Percentiles rank a stretch among this genome's conserved stretches.
These are phyloP conservation scores for Venturia pyrina DNA, from an alignment of 2,329 filamentous ascomycete genomes.

Conservation along the genomic window DNA sequence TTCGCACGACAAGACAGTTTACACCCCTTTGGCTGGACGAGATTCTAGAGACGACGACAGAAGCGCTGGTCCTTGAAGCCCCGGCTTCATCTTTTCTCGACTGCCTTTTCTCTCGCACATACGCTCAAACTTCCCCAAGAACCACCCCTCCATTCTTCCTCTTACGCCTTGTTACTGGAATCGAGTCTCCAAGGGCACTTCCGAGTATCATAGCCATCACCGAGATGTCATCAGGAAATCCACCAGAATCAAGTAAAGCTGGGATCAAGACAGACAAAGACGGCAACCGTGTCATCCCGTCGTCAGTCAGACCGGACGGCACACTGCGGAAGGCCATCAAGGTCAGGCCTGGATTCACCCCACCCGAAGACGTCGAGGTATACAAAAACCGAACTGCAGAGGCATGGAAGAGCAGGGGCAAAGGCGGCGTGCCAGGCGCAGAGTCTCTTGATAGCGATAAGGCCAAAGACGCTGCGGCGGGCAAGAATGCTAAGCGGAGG, in stretches of 20 bases:
- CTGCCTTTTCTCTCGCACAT: neutral
- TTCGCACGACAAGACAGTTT: too few relatives aligned
- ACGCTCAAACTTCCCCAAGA: neutral
- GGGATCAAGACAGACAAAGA: conserved; percentile 60
- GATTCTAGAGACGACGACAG: neutral
- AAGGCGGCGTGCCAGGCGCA: conserved; percentile 64
- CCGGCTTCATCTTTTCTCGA: neutral
- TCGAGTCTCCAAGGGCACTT: neutral
- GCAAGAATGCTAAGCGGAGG: conserved; percentile 78
- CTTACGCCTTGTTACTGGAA: neutral
- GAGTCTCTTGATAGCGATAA: conserved; percentile 42
- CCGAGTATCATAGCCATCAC: conserved; percentile 12
- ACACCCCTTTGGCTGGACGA: neutral
- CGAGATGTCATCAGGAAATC: neutral
- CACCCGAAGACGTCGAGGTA: conserved; percentile 88
- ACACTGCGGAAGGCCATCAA: conserved; percentile 90
- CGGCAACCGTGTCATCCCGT: conserved; percentile 81
- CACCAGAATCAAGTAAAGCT: conserved; percentile 25
- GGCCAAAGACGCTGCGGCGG: conserved; percentile 40
- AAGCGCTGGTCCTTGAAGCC: neutral
- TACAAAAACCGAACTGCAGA: conserved; percentile 92
- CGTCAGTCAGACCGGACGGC: conserved; percentile 78
- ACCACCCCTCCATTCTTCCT: neutral
- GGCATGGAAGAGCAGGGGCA: conserved; percentile 67
- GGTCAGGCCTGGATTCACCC: conserved; percentile 84